Conservation (phyloP, 306 rosid genomes). For the Pterocarpus santalinus region DNA sequence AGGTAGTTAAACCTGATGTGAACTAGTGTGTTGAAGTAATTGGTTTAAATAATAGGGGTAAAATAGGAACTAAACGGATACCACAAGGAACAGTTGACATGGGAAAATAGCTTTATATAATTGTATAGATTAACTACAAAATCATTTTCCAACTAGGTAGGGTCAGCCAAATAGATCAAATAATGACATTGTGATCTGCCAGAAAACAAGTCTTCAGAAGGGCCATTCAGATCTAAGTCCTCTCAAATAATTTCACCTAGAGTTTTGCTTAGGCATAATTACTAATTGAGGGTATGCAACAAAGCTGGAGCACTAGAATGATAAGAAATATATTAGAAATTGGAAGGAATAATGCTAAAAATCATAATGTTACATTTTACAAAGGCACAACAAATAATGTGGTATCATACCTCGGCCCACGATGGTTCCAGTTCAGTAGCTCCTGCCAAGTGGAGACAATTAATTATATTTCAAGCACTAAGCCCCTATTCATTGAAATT, state of each 20-base stretch:
- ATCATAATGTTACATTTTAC: slow-evolving; percentile 2
- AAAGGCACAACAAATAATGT: background rate
- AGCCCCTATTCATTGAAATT: slow-evolving; percentile 3
- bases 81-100: no score
- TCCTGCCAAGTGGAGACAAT: slow-evolving; percentile 62
- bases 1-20: no score
- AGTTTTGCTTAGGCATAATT: background rate
- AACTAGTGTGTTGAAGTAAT: no score
- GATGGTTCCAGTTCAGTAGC: slow-evolving; percentile 88
- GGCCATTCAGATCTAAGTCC: background rate
- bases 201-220: background rate
- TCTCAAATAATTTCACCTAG: background rate
- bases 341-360: slow-evolving; percentile 6
- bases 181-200: background rate
- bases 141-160: background rate
- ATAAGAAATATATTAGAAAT: background rate
- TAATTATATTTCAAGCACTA: slow-evolving; percentile 33
- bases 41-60: no score
- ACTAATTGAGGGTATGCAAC: slow-evolving; percentile 15
- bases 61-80: no score
- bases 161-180: background rate
- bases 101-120: background rate
- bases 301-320: background rate
- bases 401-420: slow-evolving; percentile 84
- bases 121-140: background rate